Evolutionary conservation across 148 eudicot species (phyloP), one percentile per base, ranked within the genome.

Genomic region (Rhododendron ferrugineum): DNA sequence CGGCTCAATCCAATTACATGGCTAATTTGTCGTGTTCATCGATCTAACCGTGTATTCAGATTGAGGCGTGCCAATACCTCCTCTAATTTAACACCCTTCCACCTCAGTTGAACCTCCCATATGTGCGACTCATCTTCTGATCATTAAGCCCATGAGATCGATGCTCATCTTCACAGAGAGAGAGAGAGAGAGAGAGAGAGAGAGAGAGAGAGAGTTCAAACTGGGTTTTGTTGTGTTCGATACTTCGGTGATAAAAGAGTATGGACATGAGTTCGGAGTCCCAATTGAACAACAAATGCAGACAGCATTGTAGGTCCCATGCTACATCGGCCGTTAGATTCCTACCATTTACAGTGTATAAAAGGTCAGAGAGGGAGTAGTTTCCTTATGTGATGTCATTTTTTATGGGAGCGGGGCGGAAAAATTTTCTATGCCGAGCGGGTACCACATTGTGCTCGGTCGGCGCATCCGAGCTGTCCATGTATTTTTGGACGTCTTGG

Each of bases 1-100:
- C 87, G 87, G 87, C 87, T 85, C 87, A 85, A 85, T 85, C 87
- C 81, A 80, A 85, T 86, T 32, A 72, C 50, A 60, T 52, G 73
- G 87, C 87, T 86, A 81, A 6, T 14, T 72, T 66, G 26, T 3
- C 4, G 37, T 70, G 2, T 70, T 32, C 75, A 4, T 81, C 47
- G 16, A 70, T 83, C 37, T 81, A 86, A 86, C 87, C 74, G 18
- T 60, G 84, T 81, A 10, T 40, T 86, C 20, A 15, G 50, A 86
- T 86, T 86, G 87, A 86, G 87, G 11, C 87, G 26, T 52, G 22
- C 16, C 81, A 86, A 81, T 86, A 81, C 30, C 87, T 86, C 87
- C 46, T 52, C 14, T 83, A 6, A 0, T 62, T 44, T 36, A 8
- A 37, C 9, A 64, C 37, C 28, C 82, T 66, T 58, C 72, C 28